Evolutionary conservation across 495 filamentous ascomycete genomes (phyloP).

Genomic region (Daldinia decipiens): DNA sequence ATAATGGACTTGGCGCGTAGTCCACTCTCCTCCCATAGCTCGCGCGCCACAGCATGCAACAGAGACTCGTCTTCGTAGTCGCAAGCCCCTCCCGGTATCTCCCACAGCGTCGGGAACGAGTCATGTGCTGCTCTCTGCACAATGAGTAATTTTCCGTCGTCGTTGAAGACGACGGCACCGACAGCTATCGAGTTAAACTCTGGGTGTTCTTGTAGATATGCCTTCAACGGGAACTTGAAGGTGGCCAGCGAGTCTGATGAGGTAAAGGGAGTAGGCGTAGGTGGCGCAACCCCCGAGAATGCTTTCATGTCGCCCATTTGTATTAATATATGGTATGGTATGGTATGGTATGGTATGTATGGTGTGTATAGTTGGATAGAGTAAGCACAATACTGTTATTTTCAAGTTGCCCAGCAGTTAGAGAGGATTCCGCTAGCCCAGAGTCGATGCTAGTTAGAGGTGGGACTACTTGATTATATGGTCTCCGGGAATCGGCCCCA

Average conservation of each 20-base stretch:
- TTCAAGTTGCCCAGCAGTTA: neutral
- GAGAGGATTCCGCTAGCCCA: neutral
- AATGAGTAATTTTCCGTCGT: conserved; percentile 53
- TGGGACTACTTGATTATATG: conserved; percentile 16
- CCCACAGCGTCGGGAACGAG: conserved; percentile 61
- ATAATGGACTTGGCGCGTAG: conserved; percentile 52
- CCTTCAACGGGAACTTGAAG: conserved; percentile 41
- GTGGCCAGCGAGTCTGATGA: conserved; percentile 34
- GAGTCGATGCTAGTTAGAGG: conserved; percentile 13
- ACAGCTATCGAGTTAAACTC: conserved; percentile 45
- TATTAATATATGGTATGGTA: conserved; percentile 26
- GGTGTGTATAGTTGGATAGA: conserved; percentile 8
- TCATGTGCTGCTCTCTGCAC: conserved; percentile 64
- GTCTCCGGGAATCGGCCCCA: conserved; percentile 9
- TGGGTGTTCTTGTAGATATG: conserved; percentile 40
- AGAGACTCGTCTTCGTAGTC: conserved; percentile 61
- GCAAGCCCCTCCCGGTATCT: conserved; percentile 65
- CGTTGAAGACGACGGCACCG: conserved; percentile 54
- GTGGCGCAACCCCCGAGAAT: conserved; percentile 15
- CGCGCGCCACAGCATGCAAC: conserved; percentile 59
- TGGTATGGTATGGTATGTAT: conserved; percentile 1
- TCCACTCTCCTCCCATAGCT: conserved; percentile 67
- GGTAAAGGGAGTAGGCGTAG: conserved; percentile 44
- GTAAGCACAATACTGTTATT: conserved; percentile 3
- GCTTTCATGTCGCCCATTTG: conserved; percentile 43